Evolutionary conservation across 768 basidiomycete genomes (phyloP), one percentile per base, ranked within the genome.

Genomic region (Podaxis sp.): DNA sequence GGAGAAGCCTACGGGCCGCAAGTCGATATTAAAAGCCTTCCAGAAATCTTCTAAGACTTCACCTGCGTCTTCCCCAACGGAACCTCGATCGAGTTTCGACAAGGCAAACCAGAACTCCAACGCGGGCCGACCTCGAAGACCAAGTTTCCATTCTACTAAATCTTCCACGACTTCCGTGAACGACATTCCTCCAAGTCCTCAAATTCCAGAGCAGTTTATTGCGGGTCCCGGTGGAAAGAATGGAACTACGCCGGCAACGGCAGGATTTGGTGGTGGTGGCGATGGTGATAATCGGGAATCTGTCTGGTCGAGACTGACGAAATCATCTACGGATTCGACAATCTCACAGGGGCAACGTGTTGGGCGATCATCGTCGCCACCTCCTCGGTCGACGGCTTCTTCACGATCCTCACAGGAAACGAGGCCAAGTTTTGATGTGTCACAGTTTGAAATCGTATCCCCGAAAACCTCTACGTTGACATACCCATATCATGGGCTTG

Each of bases 381-480:
- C 75, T 51, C 69, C 74, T 54, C 66, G 72, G 53, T 80, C 80
- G 55, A 76, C 77, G 66, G 70, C 75, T 53, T 81, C 82, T 41
- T 82, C 82, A 41, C 73, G 72, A 57, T 75, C 72, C 54, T 79
- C 80, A 22, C 73, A 73, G 53, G 76, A 76, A 54, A 79, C 78
- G 61, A 74, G 80, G 22, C 79, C 80, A 40, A 87, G 85, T 69
- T 80, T 87, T 61, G 88, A 91, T 67, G 78, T 76, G 13, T 84
- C 86, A 15, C 86, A 88, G 68, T 89, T 88, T 68, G 89, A 90
- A 73, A 81, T 87, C 40, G 80, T 88, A 33, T 81, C 84, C 24
- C 79, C 87, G 43, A 80, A 80, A 73, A 55, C 53, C n/a, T 47
- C 60, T 46, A 66, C 77, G 41, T 68, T 87, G 64, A 76, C 80